Evolutionary conservation across 1,284 basidiomycete species (phyloP).

Genomic region (Sutorius eximius): DNA sequence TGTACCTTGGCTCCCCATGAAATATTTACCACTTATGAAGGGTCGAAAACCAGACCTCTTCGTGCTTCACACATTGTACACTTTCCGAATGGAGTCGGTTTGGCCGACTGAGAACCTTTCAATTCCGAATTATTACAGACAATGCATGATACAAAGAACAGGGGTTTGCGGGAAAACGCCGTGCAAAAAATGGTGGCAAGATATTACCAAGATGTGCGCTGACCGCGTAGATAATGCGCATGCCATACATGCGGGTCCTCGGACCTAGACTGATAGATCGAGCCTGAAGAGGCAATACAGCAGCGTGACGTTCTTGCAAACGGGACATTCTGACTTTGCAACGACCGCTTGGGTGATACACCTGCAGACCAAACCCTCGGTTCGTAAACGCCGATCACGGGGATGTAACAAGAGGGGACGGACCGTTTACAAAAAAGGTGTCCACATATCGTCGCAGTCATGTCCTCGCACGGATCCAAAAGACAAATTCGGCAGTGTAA

Average conservation of each 20-base stretch:
- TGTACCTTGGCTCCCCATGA: not conserved
- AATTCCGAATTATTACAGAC: not conserved
- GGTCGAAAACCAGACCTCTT: too few species aligned
- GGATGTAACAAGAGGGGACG: not conserved
- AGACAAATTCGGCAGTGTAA: conserved; percentile 49
- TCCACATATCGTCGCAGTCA: conserved; percentile 56
- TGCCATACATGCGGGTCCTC: not conserved
- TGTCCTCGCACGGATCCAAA: conserved; percentile 43
- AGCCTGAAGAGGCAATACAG: conserved; percentile 48
- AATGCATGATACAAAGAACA: not conserved
- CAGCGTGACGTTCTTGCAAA: conserved; percentile 47
- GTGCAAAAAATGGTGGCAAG: not conserved
- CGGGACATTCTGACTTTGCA: conserved; percentile 45
- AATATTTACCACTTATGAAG: not conserved
- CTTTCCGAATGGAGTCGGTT: not conserved
- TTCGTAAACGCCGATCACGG: not conserved
- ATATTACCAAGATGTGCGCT: not conserved
- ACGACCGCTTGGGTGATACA: conserved; percentile 51
- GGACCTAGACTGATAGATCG: conserved; percentile 20
- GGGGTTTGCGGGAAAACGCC: not conserved
- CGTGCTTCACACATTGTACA: not conserved
- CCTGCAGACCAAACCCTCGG: not conserved
- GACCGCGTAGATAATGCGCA: not conserved
- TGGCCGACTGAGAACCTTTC: not conserved
- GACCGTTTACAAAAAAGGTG: conserved; percentile 58